phyloP scores from a whole-genome alignment of 306 rosid genomes.

The Cercis canadensis region DNA sequence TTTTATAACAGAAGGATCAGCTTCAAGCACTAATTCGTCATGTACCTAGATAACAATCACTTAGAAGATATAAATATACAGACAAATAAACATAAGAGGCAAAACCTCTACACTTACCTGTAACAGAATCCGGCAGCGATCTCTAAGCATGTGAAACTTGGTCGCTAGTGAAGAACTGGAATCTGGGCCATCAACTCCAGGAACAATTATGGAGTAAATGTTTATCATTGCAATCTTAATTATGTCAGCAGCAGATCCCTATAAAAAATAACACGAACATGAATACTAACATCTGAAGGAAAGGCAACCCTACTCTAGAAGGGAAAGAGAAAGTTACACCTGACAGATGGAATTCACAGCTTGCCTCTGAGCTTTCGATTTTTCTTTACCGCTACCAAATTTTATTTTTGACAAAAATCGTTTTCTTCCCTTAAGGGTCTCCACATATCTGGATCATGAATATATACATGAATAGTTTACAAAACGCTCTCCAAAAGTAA shows the following conservation, averaged over 20 bases:
- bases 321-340: constrained; percentile 48
- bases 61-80: constrained; percentile 6
- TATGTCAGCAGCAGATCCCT: constrained; percentile 99
- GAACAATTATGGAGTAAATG: constrained; percentile 60
- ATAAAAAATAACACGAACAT: constrained; percentile 36
- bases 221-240: constrained; percentile 89
- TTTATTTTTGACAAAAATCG: constrained; percentile 94
- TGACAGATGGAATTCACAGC: constrained; percentile 98
- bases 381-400: constrained; percentile 72
- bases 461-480: constrained; percentile 15
- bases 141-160: constrained; percentile 57
- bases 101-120: constrained; percentile 62
- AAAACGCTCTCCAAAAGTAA: constrained; percentile 5
- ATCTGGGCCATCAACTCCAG: constrained; percentile 49
- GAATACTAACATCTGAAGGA: constrained; percentile 24
- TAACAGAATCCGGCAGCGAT: constrained; percentile 76
- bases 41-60: constrained; percentile 71
- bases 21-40: constrained; percentile 94
- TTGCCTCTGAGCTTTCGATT: constrained; percentile 91
- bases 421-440: constrained; percentile 85
- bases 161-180: constrained; percentile 51
- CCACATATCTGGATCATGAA: constrained; percentile 66
- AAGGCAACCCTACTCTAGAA: constrained; percentile 10
- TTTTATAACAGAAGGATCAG: constrained; percentile 69
- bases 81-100: constrained; percentile 8